phyloP scores from a whole-genome alignment of 371 early-diverging fungal genomes.

The Choanephora cucurbitarum region DNA sequence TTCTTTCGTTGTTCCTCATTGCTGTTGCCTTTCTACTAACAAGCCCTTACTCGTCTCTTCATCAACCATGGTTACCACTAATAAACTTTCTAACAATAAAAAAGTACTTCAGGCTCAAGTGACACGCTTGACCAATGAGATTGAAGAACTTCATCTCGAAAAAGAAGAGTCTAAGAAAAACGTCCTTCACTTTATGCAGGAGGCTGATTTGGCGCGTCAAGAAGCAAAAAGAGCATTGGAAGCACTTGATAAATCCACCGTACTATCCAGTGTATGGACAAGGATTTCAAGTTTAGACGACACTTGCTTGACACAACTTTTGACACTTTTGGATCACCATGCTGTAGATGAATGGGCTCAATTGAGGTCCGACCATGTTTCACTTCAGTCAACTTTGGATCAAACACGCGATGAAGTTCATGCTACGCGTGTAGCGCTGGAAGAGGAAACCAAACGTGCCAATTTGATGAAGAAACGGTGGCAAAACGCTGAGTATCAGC shows the following conservation, averaged over 20 bases:
- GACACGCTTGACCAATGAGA: slow-evolving; percentile 33
- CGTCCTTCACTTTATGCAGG: slow-evolving; percentile 42
- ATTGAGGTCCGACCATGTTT: not conserved
- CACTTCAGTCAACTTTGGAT: slow-evolving; percentile 13
- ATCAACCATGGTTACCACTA: slow-evolving; percentile 5
- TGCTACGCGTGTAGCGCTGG: slow-evolving; percentile 9
- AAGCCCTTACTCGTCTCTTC: too few species aligned
- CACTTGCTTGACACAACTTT: not conserved
- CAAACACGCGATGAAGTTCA: slow-evolving; percentile 15
- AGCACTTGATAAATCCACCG: not conserved
- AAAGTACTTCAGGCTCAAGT: slow-evolving; percentile 32
- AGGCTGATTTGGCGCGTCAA: slow-evolving; percentile 33
- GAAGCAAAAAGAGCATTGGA: slow-evolving; percentile 25
- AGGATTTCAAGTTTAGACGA: not conserved
- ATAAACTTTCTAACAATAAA: slow-evolving; percentile 14
- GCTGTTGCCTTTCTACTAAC: not conserved
- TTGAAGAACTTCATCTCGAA: slow-evolving; percentile 40
- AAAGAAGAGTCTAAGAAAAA: slow-evolving; percentile 46
- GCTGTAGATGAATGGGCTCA: not conserved
- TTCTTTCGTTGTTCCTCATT: slow-evolving; percentile 1
- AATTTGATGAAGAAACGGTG: slow-evolving; percentile 31
- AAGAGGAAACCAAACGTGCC: slow-evolving; percentile 28
- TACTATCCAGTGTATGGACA: slow-evolving; percentile 1
- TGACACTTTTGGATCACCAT: slow-evolving; percentile 2
- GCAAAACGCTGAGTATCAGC: slow-evolving; percentile 28